Conservation (phyloP, 495 filamentous ascomycete species). For the Penicillium desertorum region DNA sequence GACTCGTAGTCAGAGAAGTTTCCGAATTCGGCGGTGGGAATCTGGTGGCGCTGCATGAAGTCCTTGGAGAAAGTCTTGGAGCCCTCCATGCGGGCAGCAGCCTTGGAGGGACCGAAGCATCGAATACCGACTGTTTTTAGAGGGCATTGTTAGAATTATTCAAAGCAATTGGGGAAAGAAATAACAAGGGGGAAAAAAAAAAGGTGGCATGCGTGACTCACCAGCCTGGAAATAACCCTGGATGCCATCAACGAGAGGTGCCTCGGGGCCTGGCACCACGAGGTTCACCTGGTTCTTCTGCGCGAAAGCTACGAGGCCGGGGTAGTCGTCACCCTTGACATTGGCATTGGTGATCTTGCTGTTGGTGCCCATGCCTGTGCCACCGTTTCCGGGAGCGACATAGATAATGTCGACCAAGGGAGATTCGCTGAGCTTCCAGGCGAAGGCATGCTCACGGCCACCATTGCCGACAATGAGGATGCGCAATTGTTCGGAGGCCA, state of each 20-base stretch:
- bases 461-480: conserved; percentile 91
- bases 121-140: conserved; percentile 62
- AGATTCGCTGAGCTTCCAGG: conserved; percentile 91
- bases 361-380: conserved; percentile 64
- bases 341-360: conserved; percentile 72
- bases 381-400: conserved; percentile 77
- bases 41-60: conserved; percentile 89
- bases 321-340: conserved; percentile 72
- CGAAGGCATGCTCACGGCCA: conserved; percentile 89
- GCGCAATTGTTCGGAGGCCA: conserved; percentile 49
- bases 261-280: conserved; percentile 88
- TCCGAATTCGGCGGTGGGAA: conserved; percentile 86
- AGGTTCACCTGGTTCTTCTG: conserved; percentile 73
- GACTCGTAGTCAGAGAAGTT: conserved; percentile 83
- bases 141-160: conserved; percentile 17
- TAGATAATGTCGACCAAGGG: conserved; percentile 51
- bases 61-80: conserved; percentile 97
- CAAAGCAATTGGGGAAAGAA: not conserved
- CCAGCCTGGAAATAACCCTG: conserved; percentile 74
- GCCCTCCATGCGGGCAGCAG: conserved; percentile 88
- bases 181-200: not conserved
- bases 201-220: conserved; percentile 20
- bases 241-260: conserved; percentile 89
- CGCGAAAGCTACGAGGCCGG: conserved; percentile 72
- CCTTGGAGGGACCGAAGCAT: conserved; percentile 84